phyloP scores from a whole-genome alignment of 306 rosid species.

The Spatholobus suberectus region DNA sequence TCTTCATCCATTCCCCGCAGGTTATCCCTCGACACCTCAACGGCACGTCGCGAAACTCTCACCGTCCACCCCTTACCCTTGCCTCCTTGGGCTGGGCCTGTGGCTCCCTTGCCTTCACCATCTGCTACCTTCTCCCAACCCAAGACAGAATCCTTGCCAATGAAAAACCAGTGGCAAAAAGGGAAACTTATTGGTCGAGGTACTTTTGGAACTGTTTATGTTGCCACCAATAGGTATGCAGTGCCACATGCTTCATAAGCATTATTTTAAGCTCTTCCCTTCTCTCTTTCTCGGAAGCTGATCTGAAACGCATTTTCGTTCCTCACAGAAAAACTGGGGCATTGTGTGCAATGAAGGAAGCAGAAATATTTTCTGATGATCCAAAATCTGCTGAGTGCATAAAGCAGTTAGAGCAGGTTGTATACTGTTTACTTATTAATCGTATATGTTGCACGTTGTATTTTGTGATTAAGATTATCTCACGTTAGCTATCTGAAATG shows the following conservation, averaged over 20 bases:
- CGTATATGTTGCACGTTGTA: background rate
- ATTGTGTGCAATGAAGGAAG: slow-evolving; percentile 99
- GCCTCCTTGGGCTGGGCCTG: slow-evolving; percentile 89
- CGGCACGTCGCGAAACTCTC: slow-evolving; percentile 57
- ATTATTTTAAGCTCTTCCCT: slow-evolving; percentile 31
- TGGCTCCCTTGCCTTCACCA: slow-evolving; percentile 57
- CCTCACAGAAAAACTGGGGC: slow-evolving; percentile 84
- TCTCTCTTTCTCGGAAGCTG: slow-evolving; percentile 30
- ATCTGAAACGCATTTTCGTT: background rate
- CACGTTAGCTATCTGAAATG: slow-evolving; percentile 19
- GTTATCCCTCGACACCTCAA: slow-evolving; percentile 51
- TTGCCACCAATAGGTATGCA: slow-evolving; percentile 83
- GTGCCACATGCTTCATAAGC: background rate
- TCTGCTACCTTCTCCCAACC: slow-evolving; percentile 48
- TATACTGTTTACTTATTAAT: background rate
- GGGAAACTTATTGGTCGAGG: slow-evolving; percentile 99
- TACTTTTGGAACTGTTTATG: slow-evolving; percentile 95
- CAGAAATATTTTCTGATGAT: slow-evolving; percentile 81
- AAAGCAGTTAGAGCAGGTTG: slow-evolving; percentile 95
- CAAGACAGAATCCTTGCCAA: slow-evolving; percentile 60
- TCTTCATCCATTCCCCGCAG: slow-evolving; percentile 55
- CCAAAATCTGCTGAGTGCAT: slow-evolving; percentile 91
- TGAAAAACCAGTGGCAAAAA: slow-evolving; percentile 88
- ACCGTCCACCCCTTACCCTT: slow-evolving; percentile 88
- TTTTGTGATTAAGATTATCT: background rate